Percentiles rank a stretch among this genome's conserved stretches.
phyloP scores from a whole-genome alignment of 2,329 filamentous ascomycete genomes.

The Trichoderma simmonsii region DNA sequence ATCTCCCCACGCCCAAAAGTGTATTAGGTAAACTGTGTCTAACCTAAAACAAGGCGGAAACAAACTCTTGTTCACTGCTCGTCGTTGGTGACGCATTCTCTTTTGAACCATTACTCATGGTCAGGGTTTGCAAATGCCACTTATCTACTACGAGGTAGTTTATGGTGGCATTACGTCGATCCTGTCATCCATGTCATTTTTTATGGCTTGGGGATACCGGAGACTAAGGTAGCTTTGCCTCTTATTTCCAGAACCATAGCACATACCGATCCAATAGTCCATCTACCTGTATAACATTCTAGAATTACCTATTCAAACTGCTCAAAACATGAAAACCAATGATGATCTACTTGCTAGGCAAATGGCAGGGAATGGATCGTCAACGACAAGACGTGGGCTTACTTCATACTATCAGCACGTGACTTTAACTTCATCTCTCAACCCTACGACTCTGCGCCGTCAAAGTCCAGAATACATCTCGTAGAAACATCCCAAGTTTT shows the following conservation, averaged over 20 bases:
- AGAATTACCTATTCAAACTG: background rate
- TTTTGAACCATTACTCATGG: background rate
- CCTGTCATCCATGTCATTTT: background rate
- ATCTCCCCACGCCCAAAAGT: background rate
- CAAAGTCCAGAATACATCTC: background rate
- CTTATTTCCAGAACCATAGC: too few relatives aligned
- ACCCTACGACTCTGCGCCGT: background rate
- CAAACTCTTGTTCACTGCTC: background rate
- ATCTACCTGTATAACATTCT: background rate
- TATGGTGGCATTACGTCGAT: background rate
- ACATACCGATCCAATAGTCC: background rate
- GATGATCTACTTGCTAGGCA: background rate
- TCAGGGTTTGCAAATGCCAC: background rate
- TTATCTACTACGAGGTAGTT: background rate
- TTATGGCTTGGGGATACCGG: too few relatives aligned
- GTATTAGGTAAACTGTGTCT: background rate
- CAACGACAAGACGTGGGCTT: background rate
- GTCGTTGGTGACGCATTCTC: background rate
- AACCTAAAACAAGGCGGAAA: background rate
- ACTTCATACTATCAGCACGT: background rate
- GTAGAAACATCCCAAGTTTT: background rate
- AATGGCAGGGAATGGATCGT: background rate
- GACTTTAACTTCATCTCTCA: slow-evolving; percentile 3
- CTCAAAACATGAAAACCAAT: background rate
- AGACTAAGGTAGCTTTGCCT: too few relatives aligned